Conservation (phyloP, 2,329 filamentous ascomycete genomes). For the Aspergillaceae sp. region DNA sequence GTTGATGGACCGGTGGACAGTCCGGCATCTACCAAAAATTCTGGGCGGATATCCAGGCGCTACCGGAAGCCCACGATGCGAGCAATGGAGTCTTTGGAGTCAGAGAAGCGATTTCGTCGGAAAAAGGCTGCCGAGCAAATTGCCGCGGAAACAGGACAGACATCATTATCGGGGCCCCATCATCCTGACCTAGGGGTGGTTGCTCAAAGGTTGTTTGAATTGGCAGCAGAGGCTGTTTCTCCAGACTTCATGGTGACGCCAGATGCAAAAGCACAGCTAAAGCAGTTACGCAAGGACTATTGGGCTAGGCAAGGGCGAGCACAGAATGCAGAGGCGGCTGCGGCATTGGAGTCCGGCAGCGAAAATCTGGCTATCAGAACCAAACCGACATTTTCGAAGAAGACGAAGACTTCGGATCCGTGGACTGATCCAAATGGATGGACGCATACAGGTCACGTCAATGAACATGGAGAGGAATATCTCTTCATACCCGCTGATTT, state of each 20-base stretch:
- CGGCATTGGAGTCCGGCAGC: slow-evolving; percentile 2
- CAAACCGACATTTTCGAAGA: slow-evolving; percentile 8
- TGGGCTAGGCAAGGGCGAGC: slow-evolving; percentile 3
- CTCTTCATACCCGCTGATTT: slow-evolving; percentile 16
- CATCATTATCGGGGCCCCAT: background rate
- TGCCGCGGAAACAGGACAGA: background rate
- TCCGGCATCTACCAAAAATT: slow-evolving; percentile 12
- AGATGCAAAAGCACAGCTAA: slow-evolving; percentile 9
- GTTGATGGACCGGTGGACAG: slow-evolving; percentile 13
- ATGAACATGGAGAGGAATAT: slow-evolving; percentile 21
- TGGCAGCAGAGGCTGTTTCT: slow-evolving; percentile 10
- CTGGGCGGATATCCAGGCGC: slow-evolving; percentile 10
- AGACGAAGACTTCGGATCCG: slow-evolving; percentile 12
- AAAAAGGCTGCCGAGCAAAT: slow-evolving; percentile 4
- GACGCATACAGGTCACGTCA: slow-evolving; percentile 21
- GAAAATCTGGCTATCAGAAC: slow-evolving; percentile 3
- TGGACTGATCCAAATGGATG: slow-evolving; percentile 24
- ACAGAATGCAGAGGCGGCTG: background rate
- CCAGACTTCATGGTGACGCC: slow-evolving; percentile 5
- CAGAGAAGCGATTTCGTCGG: slow-evolving; percentile 12
- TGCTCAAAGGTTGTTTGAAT: slow-evolving; percentile 9
- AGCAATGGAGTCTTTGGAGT: slow-evolving; percentile 13
- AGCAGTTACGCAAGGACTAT: slow-evolving; percentile 9
- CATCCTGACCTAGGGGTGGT: slow-evolving; percentile 3
- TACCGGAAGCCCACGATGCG: slow-evolving; percentile 15